A percentile compares a stretch with the other conserved stretches of the same genome.
phyloP scores from a whole-genome alignment of 192 early-diverging fungal genomes.

The Mortierella claussenii region DNA sequence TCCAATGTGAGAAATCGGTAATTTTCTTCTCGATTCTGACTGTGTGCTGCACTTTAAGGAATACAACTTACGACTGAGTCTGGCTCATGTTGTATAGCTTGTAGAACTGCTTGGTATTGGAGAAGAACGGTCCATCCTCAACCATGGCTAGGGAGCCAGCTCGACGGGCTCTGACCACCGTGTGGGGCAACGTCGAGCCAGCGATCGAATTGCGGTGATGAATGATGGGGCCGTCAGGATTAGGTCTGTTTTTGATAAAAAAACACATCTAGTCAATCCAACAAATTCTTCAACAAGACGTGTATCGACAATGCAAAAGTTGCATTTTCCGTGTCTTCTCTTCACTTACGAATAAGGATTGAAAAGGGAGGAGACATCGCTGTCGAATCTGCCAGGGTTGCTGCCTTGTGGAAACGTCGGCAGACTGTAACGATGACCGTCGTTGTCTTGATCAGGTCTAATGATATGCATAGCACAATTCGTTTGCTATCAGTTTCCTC shows the following conservation, averaged over 20 bases:
- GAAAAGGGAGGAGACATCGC: slow-evolving; percentile 1
- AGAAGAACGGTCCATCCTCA: slow-evolving; percentile 76
- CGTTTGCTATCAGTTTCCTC: too few relatives aligned
- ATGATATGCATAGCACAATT: background rate
- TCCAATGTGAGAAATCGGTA: too few relatives aligned
- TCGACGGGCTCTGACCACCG: slow-evolving; percentile 19
- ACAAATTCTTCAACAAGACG: background rate
- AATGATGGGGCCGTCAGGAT: slow-evolving; percentile 21
- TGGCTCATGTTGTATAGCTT: slow-evolving; percentile 72
- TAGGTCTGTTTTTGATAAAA: slow-evolving; percentile 8
- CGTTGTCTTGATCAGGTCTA: slow-evolving; percentile 3
- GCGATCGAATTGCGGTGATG: slow-evolving; percentile 50
- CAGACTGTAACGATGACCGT: slow-evolving; percentile 18
- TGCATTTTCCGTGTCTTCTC: too few relatives aligned
- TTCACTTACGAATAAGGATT: slow-evolving; percentile 17
- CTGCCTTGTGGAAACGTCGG: slow-evolving; percentile 7
- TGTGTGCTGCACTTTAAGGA: too few relatives aligned
- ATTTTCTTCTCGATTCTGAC: too few relatives aligned
- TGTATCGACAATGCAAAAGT: too few relatives aligned
- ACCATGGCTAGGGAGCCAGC: slow-evolving; percentile 57
- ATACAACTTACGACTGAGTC: slow-evolving; percentile 55
- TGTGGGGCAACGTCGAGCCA: slow-evolving; percentile 25
- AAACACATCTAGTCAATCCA: background rate
- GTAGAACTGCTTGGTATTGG: slow-evolving; percentile 68
- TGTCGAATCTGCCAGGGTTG: background rate